Base-by-base conservation (phyloP, 768 basidiomycete species). In the Suillus hirtellus region DNA sequence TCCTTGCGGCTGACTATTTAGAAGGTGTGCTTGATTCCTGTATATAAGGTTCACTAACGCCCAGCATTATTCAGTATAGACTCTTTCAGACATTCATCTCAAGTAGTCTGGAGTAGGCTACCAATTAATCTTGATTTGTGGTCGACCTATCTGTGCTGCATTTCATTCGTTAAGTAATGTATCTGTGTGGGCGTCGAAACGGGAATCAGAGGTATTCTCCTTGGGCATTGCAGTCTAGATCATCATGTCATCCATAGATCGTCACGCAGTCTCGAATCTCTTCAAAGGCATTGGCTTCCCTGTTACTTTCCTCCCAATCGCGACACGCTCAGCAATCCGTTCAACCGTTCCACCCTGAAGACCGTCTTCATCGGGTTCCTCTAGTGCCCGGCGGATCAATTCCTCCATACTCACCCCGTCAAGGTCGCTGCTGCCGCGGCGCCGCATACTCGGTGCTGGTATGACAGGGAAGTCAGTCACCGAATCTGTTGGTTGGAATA, bases 1-100 rank as follows among this genome's bases (percentile, higher is more conserved):
- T 88, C 40, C 68, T 86, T 61, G 86, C 86, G 37, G 87, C 87
- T 52, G 87, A 89, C 68, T 89, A 88, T 71, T 82, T 86, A 69
- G 87, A 89, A 76, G 79, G 87, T 87, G 69, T 82, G 60, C 7
- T 61, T n/a, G 11, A 38, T n/a, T 17, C 11, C 14, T 59, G n/a
- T 19, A 4, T 58, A 42, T 58, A 40, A 42, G 3, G 27, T 58
- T 58, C 11, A 19, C 56, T 58, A 19, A 58, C 9, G 17, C 27
- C 27, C 9, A 58, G 15, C 17, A 19, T 38, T 24, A 42, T 42
- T 3, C 40, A 58, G 56, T 58, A 31, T 58, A 31, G 40, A 52
- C 50, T 52, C 27, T 31, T 31, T 52, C 50, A 52, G 31, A n/a
- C 52, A n/a, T 42, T 42, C 37, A 42, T 58, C 56, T 42, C 38